phyloP scores from a whole-genome alignment of 768 basidiomycete species.

The Dioszegia aurantiaca region DNA sequence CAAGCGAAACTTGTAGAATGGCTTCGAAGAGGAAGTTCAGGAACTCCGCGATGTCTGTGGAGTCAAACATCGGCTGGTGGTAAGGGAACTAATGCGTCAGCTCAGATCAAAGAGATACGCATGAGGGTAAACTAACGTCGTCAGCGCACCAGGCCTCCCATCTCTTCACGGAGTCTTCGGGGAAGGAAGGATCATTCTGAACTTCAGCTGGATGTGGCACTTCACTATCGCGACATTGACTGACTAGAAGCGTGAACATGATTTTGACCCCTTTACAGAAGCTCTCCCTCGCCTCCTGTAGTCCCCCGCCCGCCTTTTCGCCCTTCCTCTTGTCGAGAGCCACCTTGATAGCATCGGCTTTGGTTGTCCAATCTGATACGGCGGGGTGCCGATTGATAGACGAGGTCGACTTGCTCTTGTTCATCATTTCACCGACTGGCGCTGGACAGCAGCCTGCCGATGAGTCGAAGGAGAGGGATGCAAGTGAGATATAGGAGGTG shows the following conservation, averaged over 20 bases:
- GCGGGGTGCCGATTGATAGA: neutral
- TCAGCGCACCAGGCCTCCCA: neutral
- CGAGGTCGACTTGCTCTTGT: neutral
- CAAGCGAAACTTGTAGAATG: neutral
- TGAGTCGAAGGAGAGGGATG: neutral
- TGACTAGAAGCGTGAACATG: neutral
- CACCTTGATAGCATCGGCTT: conserved; percentile 1
- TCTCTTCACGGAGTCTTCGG: neutral
- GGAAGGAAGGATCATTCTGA: conserved; percentile 9
- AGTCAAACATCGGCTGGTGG: neutral
- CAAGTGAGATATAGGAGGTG: neutral
- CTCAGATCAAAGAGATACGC: neutral
- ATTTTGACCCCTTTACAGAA: conserved; percentile 7
- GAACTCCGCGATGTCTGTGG: neutral
- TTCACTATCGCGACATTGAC: neutral
- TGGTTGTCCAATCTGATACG: neutral
- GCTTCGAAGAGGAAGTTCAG: neutral
- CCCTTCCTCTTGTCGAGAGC: conserved; percentile 12
- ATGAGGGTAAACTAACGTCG: conserved; percentile 2
- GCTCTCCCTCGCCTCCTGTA: conserved; percentile 5
- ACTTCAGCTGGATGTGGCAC: neutral
- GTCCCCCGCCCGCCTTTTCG: neutral
- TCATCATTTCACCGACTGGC: neutral
- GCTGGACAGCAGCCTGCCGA: neutral
- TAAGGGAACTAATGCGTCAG: neutral